phyloP scores from a whole-genome alignment of 164 flowering plant species.

The Warburgia ugandensis region DNA sequence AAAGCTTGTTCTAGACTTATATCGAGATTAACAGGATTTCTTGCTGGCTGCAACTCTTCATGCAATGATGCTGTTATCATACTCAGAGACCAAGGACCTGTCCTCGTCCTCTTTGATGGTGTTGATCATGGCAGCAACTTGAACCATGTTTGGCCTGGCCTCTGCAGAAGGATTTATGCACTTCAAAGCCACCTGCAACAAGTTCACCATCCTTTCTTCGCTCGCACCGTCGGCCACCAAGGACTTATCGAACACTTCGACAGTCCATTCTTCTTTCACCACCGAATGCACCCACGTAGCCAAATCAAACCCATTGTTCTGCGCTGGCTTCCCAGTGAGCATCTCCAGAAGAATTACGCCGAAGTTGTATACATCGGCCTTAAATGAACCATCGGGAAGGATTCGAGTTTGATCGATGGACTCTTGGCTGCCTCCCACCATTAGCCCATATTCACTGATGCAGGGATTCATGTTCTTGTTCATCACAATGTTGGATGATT shows the following conservation, averaged over 20 bases:
- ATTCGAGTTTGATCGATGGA: slow-evolving; percentile 7
- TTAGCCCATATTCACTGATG: slow-evolving; percentile 57
- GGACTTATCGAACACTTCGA: slow-evolving; percentile 49
- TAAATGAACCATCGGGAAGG: slow-evolving; percentile 17
- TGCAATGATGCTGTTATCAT: no score
- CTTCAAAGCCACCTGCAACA: slow-evolving; percentile 56
- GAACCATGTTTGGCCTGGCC: slow-evolving; percentile 43
- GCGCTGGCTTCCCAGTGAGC: slow-evolving; percentile 51
- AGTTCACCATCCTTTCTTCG: slow-evolving; percentile 57
- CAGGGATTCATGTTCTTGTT: slow-evolving; percentile 40
- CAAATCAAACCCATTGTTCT: slow-evolving; percentile 41
- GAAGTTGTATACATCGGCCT: slow-evolving; percentile 34
- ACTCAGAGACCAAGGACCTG: slow-evolving; percentile 30
- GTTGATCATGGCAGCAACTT: slow-evolving; percentile 39
- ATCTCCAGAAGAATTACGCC: slow-evolving; percentile 68
- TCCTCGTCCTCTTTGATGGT: slow-evolving; percentile 55
- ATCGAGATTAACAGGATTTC: no score
- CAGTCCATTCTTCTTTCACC: slow-evolving; percentile 66
- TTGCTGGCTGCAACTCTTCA: no score
- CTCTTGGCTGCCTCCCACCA: slow-evolving; percentile 24
- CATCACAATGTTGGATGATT: slow-evolving; percentile 61
- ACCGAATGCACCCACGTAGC: slow-evolving; percentile 59
- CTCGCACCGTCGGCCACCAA: slow-evolving; percentile 43
- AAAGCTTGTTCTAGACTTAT: no score
- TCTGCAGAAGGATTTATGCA: slow-evolving; percentile 42